Conservation (phyloP, 2,329 filamentous ascomycete genomes). For the Exophiala bonariae region DNA sequence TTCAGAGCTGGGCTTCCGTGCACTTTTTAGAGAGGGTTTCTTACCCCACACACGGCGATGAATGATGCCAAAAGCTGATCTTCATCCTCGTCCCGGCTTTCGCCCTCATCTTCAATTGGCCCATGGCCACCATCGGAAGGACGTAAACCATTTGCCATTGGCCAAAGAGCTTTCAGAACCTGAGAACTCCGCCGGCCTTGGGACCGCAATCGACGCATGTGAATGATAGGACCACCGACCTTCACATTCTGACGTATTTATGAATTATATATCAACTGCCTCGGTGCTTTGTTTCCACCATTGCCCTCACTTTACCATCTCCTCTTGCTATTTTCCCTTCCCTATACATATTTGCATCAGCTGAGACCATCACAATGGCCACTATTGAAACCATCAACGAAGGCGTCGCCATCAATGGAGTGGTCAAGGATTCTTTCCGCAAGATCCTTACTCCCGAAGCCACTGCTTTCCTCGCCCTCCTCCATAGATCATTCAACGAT, state of each 20-base stretch:
- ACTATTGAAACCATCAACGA: slow-evolving; percentile 75
- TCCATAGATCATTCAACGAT: slow-evolving; percentile 91
- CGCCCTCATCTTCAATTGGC: not conserved
- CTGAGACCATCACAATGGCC: slow-evolving; percentile 54
- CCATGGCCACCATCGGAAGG: not conserved
- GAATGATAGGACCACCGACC: slow-evolving; percentile 2
- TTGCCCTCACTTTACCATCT: slow-evolving; percentile 1
- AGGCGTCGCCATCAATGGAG: slow-evolving; percentile 82
- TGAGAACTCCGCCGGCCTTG: slow-evolving; percentile 17
- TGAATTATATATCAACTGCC: slow-evolving; percentile 18
- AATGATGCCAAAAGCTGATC: not conserved
- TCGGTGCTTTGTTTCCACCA: slow-evolving; percentile 3
- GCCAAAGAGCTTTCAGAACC: not conserved
- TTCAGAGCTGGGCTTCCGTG: no score
- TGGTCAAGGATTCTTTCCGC: slow-evolving; percentile 73
- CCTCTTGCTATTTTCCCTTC: not conserved
- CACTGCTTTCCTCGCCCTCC: slow-evolving; percentile 85
- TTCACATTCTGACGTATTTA: slow-evolving; percentile 16
- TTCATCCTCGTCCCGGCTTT: slow-evolving; percentile 1
- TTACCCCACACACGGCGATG: not conserved
- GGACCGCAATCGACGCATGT: slow-evolving; percentile 16
- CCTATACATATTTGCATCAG: not conserved
- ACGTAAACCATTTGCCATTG: no score
- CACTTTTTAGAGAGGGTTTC: no score
- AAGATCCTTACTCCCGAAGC: slow-evolving; percentile 93